Evolutionary conservation across 2,329 filamentous ascomycete genomes (phyloP), one percentile per base, ranked within the genome.

Genomic region (Lachnellula cervina): DNA sequence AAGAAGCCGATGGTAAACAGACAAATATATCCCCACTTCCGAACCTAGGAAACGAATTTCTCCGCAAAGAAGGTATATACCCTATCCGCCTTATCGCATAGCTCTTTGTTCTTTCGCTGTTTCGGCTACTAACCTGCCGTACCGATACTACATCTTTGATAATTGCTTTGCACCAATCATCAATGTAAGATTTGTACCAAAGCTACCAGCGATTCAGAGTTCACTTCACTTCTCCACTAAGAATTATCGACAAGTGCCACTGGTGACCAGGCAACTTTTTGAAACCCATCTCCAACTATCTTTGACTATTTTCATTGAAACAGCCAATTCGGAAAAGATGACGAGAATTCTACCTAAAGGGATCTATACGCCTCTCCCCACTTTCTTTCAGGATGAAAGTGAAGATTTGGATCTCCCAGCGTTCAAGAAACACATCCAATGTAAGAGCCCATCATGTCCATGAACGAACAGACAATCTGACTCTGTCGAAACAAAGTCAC

Each of bases 361-460:
- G 13, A 54, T 59, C 21, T 59, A 57, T 44, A 37, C 51, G 21
- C 58, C 58, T 28, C 52, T 59, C 6, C 58, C 58, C 16, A 52
- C 51, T 8, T 59, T 59, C 48, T 59, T 57, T 38, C 34, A 32
- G 9, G 55, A 59, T 43, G 52, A 34, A 14, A 55, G 35, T 49
- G 42, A 59, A 28, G 54, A 56, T 16, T 16, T 59, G 42, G 58
- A 57, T 34, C 23, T 59, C 16, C 43, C 19, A 5, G 16, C 51
- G 3, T 57, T 51, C 34, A 50, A 52, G 42, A 53, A 52, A 51
- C 58, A 60, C 58, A 34, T 57, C 43, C 21, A 54, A 47, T 53
- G 52, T 57, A 43, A 32, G 45, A 4, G 44, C n/a, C 40, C 34
- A 16, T 34, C n/a, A 5, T n/a, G 13, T 3, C 28, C 5, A 17